Base-by-base conservation (phyloP, 1,284 basidiomycete genomes). In the Athelia sp. region DNA sequence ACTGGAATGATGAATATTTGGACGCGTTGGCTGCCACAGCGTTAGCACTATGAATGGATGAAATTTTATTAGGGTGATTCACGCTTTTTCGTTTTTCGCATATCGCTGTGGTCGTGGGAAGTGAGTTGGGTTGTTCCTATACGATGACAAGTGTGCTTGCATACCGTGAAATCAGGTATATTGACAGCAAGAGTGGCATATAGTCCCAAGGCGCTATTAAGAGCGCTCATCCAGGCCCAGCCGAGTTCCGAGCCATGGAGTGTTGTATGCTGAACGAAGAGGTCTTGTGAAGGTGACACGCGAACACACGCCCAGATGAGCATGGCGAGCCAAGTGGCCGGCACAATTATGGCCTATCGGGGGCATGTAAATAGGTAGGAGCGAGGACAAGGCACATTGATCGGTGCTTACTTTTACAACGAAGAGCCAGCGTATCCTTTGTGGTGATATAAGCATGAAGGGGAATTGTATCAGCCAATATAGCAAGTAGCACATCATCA, bases 391-490 rank as follows among this genome's bases (percentile, higher is more conserved):
- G 19, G 8, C 36, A 40, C 8, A 40, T 29, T 29, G 26, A 29
- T 4, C 26, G 13, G 36, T 9, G 4, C 36, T 8, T 17, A 40
- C 36, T 21, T 90, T 89, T 54, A 74, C 68, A 45, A 82, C 70
- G 72, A 92, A 93, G 14, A 92, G 69, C 68, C 80, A 81, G 43
- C 82, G 79, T 43, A 91, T 82, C 55, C 76, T 78, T 56, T 87
- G 84, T 3, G 88, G 87, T 18, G 87, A 88, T 45, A 91, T 70
- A 46, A 91, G 71, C 69, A 88, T 76, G 62, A 90, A 78, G 0
- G 89, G 88, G 54, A 86, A 75, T 60, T 87, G 81, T 22, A 86
- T 68, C 18, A 84, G 64, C 88, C 87, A 91, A 70, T 82, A 91
- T 26, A 93, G 63, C 66, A 90, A 81, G 67, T 88, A 93, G 60